Percentiles rank a stretch among this genome's conserved stretches.
These are phyloP conservation scores for Talaromyces adpressus DNA, from an alignment of 495 filamentous ascomycete genomes.

Conservation along the genomic window DNA sequence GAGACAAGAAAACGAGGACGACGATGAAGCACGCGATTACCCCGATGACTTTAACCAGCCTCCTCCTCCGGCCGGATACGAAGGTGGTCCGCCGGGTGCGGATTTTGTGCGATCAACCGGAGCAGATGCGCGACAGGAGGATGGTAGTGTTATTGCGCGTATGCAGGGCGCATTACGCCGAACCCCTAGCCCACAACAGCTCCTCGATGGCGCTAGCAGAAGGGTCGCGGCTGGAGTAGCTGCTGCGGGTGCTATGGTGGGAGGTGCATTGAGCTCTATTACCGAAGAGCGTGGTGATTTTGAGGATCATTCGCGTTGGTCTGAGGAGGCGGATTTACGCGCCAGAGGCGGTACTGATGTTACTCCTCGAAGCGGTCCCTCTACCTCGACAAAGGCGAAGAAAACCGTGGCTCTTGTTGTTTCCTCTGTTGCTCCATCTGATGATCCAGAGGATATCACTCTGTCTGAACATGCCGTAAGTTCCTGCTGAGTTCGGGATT, in stretches of 20 bases:
- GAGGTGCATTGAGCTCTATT: slow-evolving; percentile 74
- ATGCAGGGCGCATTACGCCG: slow-evolving; percentile 79
- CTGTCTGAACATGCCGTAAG: slow-evolving; percentile 70
- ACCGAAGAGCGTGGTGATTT: slow-evolving; percentile 74
- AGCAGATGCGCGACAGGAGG: slow-evolving; percentile 29
- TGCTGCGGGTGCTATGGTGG: slow-evolving; percentile 74
- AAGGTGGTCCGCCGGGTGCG: slow-evolving; percentile 21
- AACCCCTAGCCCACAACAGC: slow-evolving; percentile 83
- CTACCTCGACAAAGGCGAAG: slow-evolving; percentile 27
- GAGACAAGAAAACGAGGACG: slow-evolving; percentile 64
- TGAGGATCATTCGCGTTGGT: slow-evolving; percentile 79
- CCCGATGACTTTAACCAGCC: slow-evolving; percentile 29
- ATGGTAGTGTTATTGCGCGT: slow-evolving; percentile 63
- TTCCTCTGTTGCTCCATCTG: slow-evolving; percentile 59
- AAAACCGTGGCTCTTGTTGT: slow-evolving; percentile 82
- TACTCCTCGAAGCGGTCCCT: slow-evolving; percentile 15
- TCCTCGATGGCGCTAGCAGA: slow-evolving; percentile 71
- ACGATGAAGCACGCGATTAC: slow-evolving; percentile 37
- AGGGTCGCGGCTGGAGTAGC: slow-evolving; percentile 72
- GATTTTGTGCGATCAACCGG: slow-evolving; percentile 26
- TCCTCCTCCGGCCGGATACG: slow-evolving; percentile 27
- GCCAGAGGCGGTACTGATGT: slow-evolving; percentile 26
- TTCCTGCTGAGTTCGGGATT: slow-evolving; percentile 8
- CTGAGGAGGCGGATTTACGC: slow-evolving; percentile 61
- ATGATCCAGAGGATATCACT: slow-evolving; percentile 55